Conservation (phyloP, 345 rosid genomes). For the Salix arbutifolia region DNA sequence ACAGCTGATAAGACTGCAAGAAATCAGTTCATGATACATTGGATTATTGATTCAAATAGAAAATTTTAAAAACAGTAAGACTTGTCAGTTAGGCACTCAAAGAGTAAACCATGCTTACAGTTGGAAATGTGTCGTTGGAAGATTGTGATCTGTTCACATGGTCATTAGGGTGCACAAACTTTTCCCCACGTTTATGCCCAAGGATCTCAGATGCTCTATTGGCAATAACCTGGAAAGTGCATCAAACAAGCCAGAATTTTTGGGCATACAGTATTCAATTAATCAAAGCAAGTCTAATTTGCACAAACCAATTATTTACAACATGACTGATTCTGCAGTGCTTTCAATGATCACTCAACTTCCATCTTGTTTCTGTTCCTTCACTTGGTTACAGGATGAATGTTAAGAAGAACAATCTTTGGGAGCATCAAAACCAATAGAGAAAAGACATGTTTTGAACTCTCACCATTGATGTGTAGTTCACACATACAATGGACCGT, state of each 20-base stretch:
- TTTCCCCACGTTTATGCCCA: conserved; percentile 81
- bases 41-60: neutral
- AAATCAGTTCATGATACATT: neutral
- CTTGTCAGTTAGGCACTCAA: neutral
- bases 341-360: neutral
- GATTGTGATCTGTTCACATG: conserved; percentile 96
- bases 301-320: neutral
- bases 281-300: neutral
- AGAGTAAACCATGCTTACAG: conserved; percentile 46
- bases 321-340: neutral
- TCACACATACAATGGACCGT: no score
- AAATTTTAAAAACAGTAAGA: neutral
- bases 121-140: conserved; percentile 95
- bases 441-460: neutral
- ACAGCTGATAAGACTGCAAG: neutral
- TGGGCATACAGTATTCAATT: neutral
- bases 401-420: neutral
- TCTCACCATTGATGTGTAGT: neutral
- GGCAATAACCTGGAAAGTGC: conserved; percentile 71
- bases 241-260: neutral
- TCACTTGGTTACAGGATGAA: neutral
- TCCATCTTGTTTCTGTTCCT: neutral
- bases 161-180: conserved; percentile 93
- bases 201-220: conserved; percentile 97
- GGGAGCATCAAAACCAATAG: neutral